These are phyloP conservation scores for Kwoniella shandongensis DNA, from an alignment of 768 basidiomycete genomes.

Conservation along the genomic window DNA sequence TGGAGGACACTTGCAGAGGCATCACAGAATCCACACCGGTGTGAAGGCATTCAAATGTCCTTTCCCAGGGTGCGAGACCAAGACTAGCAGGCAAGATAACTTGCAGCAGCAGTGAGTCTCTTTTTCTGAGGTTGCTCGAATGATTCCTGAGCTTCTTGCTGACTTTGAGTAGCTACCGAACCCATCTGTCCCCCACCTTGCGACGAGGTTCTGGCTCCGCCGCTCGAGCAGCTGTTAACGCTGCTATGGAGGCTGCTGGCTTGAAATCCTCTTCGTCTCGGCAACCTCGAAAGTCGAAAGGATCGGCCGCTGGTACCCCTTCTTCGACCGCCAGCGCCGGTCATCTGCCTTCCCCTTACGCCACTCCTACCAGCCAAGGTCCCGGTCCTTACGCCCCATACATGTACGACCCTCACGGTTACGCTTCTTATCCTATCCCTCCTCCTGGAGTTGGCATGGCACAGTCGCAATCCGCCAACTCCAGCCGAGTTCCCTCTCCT, in stretches of 20 bases:
- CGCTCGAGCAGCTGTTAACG: conserved; percentile 43
- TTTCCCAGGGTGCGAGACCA: conserved; percentile 90
- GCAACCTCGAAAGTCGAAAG: conserved; percentile 43
- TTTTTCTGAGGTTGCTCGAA: no score
- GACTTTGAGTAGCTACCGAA: conserved; percentile 37
- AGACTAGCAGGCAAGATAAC: conserved; percentile 87
- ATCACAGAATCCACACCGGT: conserved; percentile 85
- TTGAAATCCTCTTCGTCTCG: conserved; percentile 39
- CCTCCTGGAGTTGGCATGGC: conserved; percentile 27
- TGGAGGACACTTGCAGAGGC: conserved; percentile 82
- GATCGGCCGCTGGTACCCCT: conserved; percentile 35
- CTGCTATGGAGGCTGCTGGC: conserved; percentile 50
- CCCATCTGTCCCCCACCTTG: conserved; percentile 45
- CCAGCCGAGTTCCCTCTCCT: conserved; percentile 44
- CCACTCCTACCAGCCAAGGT: conserved; percentile 40
- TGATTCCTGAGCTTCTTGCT: neutral
- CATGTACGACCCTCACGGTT: conserved; percentile 40
- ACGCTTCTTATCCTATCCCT: conserved; percentile 31
- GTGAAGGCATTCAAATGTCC: conserved; percentile 91
- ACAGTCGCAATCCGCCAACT: conserved; percentile 31
- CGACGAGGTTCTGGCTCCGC: conserved; percentile 44
- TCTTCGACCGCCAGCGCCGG: conserved; percentile 34
- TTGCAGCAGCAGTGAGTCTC: conserved; percentile 64
- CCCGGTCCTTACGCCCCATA: conserved; percentile 35
- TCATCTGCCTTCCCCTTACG: conserved; percentile 43